Conservation (phyloP, 768 basidiomycete species). For the Lactifluus volemus region DNA sequence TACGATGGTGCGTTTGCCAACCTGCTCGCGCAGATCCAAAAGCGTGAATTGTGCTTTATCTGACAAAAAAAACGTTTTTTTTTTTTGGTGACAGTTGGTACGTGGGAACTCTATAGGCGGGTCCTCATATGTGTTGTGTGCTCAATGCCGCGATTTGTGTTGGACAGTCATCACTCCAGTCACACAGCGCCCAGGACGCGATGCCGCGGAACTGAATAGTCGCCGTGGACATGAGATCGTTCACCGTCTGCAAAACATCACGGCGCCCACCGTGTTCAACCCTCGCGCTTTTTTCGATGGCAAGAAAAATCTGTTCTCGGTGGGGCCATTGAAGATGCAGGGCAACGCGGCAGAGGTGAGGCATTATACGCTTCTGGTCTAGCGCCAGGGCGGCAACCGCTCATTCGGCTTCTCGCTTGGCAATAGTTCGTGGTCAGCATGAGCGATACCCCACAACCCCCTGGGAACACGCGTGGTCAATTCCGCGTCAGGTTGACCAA, state of each 20-base stretch:
- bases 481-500: conserved; percentile 9
- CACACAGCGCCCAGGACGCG: conserved; percentile 5
- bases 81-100: conserved; percentile 7
- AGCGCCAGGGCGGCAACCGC: neutral
- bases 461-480: conserved; percentile 12
- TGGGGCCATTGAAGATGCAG: conserved; percentile 11
- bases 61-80: neutral
- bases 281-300: conserved; percentile 15
- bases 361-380: neutral
- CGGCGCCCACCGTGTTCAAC: conserved; percentile 5
- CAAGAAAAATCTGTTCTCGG: conserved; percentile 17
- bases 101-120: neutral
- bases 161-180: conserved; percentile 2
- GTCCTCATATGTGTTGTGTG: neutral
- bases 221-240: conserved; percentile 16
- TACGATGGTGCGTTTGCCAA: conserved; percentile 9
- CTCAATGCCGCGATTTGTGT: neutral
- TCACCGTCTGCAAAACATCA: conserved; percentile 8
- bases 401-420: neutral
- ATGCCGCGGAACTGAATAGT: neutral
- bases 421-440: conserved; percentile 7
- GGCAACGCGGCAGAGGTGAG: conserved; percentile 13
- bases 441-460: conserved; percentile 1
- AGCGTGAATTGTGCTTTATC: neutral
- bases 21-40: neutral